These are phyloP conservation scores for Esteya vermicola DNA, from an alignment of 2,329 filamentous ascomycete genomes.

Conservation along the genomic window DNA sequence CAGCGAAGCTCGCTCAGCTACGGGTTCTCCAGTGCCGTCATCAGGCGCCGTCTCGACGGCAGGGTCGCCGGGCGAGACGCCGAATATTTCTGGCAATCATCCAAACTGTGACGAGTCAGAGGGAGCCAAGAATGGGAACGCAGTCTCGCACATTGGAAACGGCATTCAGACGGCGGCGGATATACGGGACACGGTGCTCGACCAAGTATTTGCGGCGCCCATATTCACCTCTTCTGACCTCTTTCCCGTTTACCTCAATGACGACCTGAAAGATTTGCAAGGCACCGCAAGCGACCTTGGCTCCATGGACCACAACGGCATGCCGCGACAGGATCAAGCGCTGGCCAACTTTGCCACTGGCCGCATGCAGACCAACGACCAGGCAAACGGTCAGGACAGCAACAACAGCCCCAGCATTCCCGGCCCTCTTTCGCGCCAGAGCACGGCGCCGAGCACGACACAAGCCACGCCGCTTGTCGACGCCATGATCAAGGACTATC, in stretches of 20 bases:
- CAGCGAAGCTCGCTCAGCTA: no score
- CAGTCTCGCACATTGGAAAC: no score
- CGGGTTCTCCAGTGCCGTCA: no score
- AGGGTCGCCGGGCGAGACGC: not conserved
- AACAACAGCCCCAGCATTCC: not conserved
- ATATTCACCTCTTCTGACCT: conserved; percentile 22
- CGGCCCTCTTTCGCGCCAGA: not conserved
- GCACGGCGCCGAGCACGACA: no score
- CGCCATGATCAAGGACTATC: conserved; percentile 29
- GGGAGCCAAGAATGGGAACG: no score
- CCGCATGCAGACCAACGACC: not conserved
- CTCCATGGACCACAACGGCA: conserved; percentile 5
- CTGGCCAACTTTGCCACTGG: conserved; percentile 6
- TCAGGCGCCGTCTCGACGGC: not conserved
- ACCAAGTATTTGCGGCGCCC: conserved; percentile 22
- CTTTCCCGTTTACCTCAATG: conserved; percentile 13
- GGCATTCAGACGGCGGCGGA: not conserved
- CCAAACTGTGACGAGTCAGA: no score
- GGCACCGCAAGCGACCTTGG: conserved; percentile 5
- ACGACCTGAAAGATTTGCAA: conserved; percentile 7
- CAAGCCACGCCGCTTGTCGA: conserved; percentile 15
- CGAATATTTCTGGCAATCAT: no score
- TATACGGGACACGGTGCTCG: conserved; percentile 13
- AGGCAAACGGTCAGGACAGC: not conserved
- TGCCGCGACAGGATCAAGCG: conserved; percentile 10